Evolutionary conservation across 495 filamentous ascomycete genomes (phyloP), one percentile per base, ranked within the genome.

Genomic region (Aspergillus sclerotiicarbonarius): DNA sequence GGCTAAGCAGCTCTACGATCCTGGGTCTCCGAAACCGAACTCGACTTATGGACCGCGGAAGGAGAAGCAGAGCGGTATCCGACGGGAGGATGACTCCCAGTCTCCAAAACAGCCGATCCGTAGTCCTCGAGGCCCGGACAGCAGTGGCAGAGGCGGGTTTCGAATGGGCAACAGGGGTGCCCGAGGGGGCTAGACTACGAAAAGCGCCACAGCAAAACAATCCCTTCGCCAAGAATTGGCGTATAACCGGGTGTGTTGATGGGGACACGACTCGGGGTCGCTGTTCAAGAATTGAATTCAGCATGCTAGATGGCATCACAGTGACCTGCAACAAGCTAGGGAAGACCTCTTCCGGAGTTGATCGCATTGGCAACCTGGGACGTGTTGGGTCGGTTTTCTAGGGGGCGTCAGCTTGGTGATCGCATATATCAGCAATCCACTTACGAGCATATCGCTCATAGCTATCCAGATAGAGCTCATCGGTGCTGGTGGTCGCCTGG

Each of bases 401-500:
- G 19, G 29, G 29, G 30, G 18, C 16, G 61, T 70, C 67, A 70
- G 63, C 53, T 41, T 54, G 37, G 46, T 31, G 20, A 25, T 52
- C 29, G 21, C 33, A 19, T n/a, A 50, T n/a, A 8, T 6, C 52
- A 32, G n/a, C 25, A 30, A 35, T 39, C 19, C 8, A 78, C 79
- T 72, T 58, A 87, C 78, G 74, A 68, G 81, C 79, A 82, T 85
- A 82, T 80, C 87, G 67, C 72, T 81, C 70, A 78, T 91, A 87
- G 61, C 83, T 87, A 59, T 91, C 88, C 21, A 87, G 65, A 65
- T 93, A 95, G 9, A 93, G 79, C 44, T 87, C 81, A 66, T 90
- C 81, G 1, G 74, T 76, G 66, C 89, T 93, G 41, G 89, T 92
- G 9, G 92, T 96, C 57, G 83, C 84, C 70, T 82, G 83, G 45